Conservation (phyloP, 305 asterid genomes). For the Fraxinus xanthoxyloides region DNA sequence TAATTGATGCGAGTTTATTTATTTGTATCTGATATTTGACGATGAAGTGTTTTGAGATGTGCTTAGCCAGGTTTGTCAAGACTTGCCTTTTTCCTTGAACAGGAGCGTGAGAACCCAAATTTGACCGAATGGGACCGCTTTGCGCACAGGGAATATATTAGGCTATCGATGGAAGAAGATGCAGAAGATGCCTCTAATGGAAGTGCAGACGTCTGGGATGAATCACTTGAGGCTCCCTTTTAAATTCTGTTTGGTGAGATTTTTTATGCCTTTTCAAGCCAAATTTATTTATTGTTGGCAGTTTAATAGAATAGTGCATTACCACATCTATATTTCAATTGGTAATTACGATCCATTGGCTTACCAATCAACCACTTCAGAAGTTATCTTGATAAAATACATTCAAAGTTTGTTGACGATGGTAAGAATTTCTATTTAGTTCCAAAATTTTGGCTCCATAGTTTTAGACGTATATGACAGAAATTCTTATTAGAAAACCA, state of each 20-base stretch:
- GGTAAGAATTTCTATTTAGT: not conserved
- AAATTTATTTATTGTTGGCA: not conserved
- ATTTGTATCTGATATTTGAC: slow-evolving; percentile 10
- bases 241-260: slow-evolving; percentile 60
- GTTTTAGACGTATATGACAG: not conserved
- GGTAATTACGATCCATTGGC: not conserved
- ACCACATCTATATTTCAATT: not conserved
- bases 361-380: not conserved
- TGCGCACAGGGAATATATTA: slow-evolving; percentile 97
- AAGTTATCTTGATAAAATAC: not conserved
- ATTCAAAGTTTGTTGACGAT: not conserved
- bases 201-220: slow-evolving; percentile 99
- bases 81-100: slow-evolving; percentile 23
- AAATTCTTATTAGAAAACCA: not conserved
- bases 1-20: slow-evolving; percentile 22
- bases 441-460: not conserved
- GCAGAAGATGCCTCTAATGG: slow-evolving; percentile 99
- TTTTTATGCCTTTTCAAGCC: slow-evolving; percentile 4
- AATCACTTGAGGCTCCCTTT: slow-evolving; percentile 96
- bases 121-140: slow-evolving; percentile 99
- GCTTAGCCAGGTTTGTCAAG: slow-evolving; percentile 4
- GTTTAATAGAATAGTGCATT: not conserved
- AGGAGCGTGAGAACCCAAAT: slow-evolving; percentile 98
- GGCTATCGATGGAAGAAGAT: slow-evolving; percentile 99
- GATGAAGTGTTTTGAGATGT: slow-evolving; percentile 9